Base-by-base conservation (phyloP, 2,329 filamentous ascomycete genomes). In the Stemphylium lycopersici region DNA sequence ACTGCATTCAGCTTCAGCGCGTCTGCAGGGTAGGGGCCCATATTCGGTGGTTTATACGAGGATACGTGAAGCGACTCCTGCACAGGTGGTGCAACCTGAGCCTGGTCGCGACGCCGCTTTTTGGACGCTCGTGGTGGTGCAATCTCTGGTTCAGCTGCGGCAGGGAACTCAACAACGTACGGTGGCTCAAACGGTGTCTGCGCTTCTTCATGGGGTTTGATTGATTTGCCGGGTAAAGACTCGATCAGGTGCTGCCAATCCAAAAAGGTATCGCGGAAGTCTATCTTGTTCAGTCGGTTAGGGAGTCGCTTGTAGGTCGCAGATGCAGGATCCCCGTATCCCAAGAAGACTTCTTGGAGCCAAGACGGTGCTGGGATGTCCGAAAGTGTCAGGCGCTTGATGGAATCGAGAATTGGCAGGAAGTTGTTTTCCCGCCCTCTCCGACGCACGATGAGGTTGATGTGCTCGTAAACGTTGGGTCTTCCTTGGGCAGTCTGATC, bases 291-390 rank as follows among this genome's bases (percentile, higher is more conserved):
- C 59, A 96, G 81, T 54, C 87, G 84, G 72, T 91, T 95, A 1
- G 90, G 79, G 13, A 99, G 78, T 45, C 91, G 88, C 59, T 90
- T 91, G 77, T 96, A 96, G 18, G 87, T 90, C 31, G 95, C 95
- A 54, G 90, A 88, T 26, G 91, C 85, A 53, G 95, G 93, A 74
- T 99, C 93, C 41, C 95, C 95, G 73, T 96, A 98, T 3, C 95
- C 95, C n/a, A 99, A 80, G 74, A 98, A 99, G 8, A 98, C 93
- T 63, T 98, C 95, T 68, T 96, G 91, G 38, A 99, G 81, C 95
- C 95, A 99, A 2, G 88, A 85, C 12, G 95, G 92, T 48, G 98
- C 82, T 6, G 90, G 90, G 16, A 93, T 87, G 65, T 96, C 90
- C 0, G 92, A 92, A 31, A 96, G 81, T 2, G 91, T 89, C 26